Evolutionary conservation across 768 basidiomycete species (phyloP).

Genomic region (Mycena crocata): DNA sequence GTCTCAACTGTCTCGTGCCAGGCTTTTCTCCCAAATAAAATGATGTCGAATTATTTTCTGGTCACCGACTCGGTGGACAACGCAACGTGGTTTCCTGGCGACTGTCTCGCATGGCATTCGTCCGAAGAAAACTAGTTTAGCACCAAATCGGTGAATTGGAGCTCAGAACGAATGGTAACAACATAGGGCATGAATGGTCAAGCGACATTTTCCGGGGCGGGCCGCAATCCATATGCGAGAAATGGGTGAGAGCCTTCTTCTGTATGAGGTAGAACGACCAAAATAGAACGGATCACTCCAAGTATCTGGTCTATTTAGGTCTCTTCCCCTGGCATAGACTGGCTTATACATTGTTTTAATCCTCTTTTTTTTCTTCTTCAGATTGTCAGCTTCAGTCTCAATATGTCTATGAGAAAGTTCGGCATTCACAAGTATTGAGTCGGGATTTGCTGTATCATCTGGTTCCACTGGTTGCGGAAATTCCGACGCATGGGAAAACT

Average conservation of each 20-base stretch:
- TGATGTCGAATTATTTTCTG: too few relatives aligned
- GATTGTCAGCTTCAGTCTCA: not conserved
- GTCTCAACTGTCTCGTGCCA: too few relatives aligned
- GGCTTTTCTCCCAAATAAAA: too few relatives aligned
- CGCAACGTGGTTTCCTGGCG: too few relatives aligned
- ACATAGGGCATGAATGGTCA: too few relatives aligned
- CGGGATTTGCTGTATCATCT: not conserved
- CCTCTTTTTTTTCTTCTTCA: not conserved
- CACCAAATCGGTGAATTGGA: constrained; percentile 19
- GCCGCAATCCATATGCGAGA: not conserved
- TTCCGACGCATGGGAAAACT: constrained; percentile 16
- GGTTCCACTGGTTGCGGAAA: not conserved
- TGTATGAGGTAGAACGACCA: not conserved
- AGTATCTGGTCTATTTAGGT: not conserved
- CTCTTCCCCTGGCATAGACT: not conserved
- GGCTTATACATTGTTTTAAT: not conserved
- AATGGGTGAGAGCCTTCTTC: not conserved
- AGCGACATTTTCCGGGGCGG: not conserved
- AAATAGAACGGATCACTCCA: not conserved
- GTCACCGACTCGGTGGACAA: too few relatives aligned
- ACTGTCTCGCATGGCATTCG: not conserved
- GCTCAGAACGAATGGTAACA: too few relatives aligned
- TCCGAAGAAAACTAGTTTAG: constrained; percentile 11
- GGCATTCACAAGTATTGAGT: not conserved
- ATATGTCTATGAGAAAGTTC: too few relatives aligned